Evolutionary conservation across 345 rosid species (phyloP).

Genomic region (Citrus sinensis): DNA sequence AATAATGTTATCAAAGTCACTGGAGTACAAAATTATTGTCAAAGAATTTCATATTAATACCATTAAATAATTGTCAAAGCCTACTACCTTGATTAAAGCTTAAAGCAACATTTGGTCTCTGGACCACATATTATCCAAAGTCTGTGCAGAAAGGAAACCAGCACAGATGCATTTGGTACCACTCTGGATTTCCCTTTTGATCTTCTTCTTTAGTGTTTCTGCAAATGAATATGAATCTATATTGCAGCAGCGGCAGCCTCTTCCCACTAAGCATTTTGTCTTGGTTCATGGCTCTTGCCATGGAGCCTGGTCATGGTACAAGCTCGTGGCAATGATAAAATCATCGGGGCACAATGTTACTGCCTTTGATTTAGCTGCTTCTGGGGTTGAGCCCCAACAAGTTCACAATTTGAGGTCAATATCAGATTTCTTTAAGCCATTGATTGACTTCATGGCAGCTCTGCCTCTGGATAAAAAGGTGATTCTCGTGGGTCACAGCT

Average conservation of each 20-base stretch:
- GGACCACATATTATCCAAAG: neutral
- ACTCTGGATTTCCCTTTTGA: neutral
- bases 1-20: too few relatives aligned
- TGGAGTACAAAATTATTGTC: too few relatives aligned
- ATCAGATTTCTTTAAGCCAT: constrained; percentile 28
- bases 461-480: constrained; percentile 23
- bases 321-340: constrained; percentile 22
- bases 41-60: too few relatives aligned
- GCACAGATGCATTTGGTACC: neutral
- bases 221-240: neutral
- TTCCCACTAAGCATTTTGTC: constrained; percentile 28
- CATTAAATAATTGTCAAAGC: neutral
- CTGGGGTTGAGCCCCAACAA: constrained; percentile 29
- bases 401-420: constrained; percentile 17
- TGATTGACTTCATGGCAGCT: constrained; percentile 29
- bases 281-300: constrained; percentile 39
- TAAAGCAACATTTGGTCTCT: neutral
- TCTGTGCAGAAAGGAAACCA: neutral
- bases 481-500: constrained; percentile 44
- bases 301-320: constrained; percentile 49
- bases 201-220: constrained; percentile 12
- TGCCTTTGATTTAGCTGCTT: constrained; percentile 36
- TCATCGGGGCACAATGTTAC: constrained; percentile 31
- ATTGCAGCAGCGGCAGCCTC: neutral
- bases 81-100: neutral